These are phyloP conservation scores for Hypericum androsaemum DNA, from an alignment of 345 rosid genomes.

Conservation along the genomic window DNA sequence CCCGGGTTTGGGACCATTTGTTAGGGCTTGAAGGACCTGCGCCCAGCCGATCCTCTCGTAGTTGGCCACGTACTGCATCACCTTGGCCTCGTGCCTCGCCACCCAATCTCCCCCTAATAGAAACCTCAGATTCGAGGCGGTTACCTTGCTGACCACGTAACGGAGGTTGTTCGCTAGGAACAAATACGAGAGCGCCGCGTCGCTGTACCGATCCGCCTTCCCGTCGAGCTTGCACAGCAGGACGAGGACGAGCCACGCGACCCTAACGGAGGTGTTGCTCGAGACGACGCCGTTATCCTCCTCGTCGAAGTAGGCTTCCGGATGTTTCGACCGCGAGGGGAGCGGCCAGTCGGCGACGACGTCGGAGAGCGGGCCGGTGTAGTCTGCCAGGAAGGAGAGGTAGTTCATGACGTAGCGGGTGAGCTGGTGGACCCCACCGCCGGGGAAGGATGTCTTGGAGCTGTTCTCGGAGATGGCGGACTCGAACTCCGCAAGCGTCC, in stretches of 20 bases:
- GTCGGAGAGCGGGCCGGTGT: constrained; percentile 13
- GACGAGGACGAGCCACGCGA: constrained; percentile 20
- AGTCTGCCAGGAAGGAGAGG: constrained; percentile 15
- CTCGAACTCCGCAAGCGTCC: background rate
- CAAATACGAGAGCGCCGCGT: constrained; percentile 16
- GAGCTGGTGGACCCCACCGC: constrained; percentile 14
- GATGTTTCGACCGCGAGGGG: constrained; percentile 4
- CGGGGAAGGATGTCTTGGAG: constrained; percentile 1
- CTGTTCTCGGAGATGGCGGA: background rate
- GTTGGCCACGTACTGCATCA: constrained; percentile 16
- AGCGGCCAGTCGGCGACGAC: constrained; percentile 20
- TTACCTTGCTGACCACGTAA: constrained; percentile 11
- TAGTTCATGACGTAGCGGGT: constrained; percentile 15
- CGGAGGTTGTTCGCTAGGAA: constrained; percentile 24
- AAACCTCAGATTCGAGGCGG: constrained; percentile 15
- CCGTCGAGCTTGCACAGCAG: constrained; percentile 27
- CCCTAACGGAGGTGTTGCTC: constrained; percentile 6
- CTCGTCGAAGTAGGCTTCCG: constrained; percentile 8
- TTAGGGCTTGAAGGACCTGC: too few relatives aligned
- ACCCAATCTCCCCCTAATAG: constrained; percentile 24
- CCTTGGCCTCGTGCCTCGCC: constrained; percentile 14
- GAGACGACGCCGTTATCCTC: constrained; percentile 10
- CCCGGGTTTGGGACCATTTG: too few relatives aligned
- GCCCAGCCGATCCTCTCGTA: constrained; percentile 22
- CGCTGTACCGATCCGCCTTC: constrained; percentile 18